A percentile compares a stretch with the other conserved stretches of the same genome.
phyloP scores from a whole-genome alignment of 1,284 basidiomycete species.

The Sporisorium scitamineum region DNA sequence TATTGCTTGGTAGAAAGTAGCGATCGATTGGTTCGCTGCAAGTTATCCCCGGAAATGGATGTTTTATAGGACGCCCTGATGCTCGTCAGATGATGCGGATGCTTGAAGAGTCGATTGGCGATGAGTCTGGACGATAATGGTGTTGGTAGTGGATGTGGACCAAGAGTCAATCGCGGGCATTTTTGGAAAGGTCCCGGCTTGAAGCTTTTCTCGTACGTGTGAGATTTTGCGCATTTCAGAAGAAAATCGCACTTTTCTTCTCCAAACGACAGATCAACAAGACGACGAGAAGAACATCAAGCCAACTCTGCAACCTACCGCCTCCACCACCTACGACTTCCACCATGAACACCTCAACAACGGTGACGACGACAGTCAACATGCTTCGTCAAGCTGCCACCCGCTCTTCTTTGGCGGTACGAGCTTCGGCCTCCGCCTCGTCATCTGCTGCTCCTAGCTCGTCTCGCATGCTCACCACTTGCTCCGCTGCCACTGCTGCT shows the following conservation, averaged over 20 bases:
- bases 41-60: background rate
- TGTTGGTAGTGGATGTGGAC: constrained; percentile 14
- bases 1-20: background rate
- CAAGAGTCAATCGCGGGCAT: background rate
- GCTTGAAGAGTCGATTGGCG: background rate
- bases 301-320: background rate
- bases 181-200: too few species aligned
- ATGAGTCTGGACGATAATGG: background rate
- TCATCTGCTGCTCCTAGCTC: constrained; percentile 7
- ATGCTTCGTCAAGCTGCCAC: constrained; percentile 25
- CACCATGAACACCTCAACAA: constrained; percentile 34
- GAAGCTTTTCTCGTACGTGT: constrained; percentile 6
- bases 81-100: too few species aligned
- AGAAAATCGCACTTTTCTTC: constrained; percentile 1
- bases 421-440: constrained; percentile 5
- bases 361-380: constrained; percentile 39
- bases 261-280: background rate
- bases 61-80: background rate
- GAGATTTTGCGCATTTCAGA: background rate
- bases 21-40: constrained; percentile 1
- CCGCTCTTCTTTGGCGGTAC: constrained; percentile 8
- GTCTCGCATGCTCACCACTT: constrained; percentile 18
- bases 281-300: background rate
- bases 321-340: background rate
- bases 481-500: background rate